Evolutionary conservation across 164 flowering plant species (phyloP).

Genomic region (Liquidambar formosana): DNA sequence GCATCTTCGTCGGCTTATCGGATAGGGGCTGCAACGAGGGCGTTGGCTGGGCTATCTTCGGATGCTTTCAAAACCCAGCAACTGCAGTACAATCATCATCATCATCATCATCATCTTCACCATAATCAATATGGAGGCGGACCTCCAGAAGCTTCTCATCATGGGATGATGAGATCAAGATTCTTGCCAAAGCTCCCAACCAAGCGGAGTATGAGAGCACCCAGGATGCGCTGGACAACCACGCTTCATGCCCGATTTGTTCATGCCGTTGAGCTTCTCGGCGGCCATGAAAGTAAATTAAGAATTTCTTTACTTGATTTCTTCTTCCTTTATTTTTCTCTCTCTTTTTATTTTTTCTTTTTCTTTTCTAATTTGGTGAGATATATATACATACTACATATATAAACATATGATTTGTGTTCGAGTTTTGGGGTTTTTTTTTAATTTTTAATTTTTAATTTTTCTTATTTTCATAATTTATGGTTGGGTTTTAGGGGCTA

Average conservation of each 20-base stretch:
- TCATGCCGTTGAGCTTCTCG: conserved; percentile 76
- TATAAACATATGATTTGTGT: neutral
- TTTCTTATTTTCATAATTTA: neutral
- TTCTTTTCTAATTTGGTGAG: neutral
- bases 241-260: conserved; percentile 70
- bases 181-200: conserved; percentile 49
- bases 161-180: conserved; percentile 52
- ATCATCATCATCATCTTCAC: conserved; percentile 33
- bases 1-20: conserved; percentile 22
- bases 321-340: too few relatives aligned
- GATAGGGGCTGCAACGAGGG: conserved; percentile 27
- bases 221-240: conserved; percentile 78
- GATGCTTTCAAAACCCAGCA: conserved; percentile 35
- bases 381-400: neutral
- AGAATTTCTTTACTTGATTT: too few relatives aligned
- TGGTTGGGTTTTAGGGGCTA: conserved; percentile 48
- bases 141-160: conserved; percentile 25
- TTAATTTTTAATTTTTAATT: neutral
- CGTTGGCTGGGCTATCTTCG: conserved; percentile 37
- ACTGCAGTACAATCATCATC: too few relatives aligned
- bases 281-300: conserved; percentile 83
- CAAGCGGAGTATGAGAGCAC: conserved; percentile 69
- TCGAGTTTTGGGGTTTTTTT: neutral
- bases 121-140: conserved; percentile 34
- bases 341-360: conserved; percentile 2